Evolutionary conservation across 2,329 filamentous ascomycete species (phyloP).

Genomic region (Lachnellula hyalina): DNA sequence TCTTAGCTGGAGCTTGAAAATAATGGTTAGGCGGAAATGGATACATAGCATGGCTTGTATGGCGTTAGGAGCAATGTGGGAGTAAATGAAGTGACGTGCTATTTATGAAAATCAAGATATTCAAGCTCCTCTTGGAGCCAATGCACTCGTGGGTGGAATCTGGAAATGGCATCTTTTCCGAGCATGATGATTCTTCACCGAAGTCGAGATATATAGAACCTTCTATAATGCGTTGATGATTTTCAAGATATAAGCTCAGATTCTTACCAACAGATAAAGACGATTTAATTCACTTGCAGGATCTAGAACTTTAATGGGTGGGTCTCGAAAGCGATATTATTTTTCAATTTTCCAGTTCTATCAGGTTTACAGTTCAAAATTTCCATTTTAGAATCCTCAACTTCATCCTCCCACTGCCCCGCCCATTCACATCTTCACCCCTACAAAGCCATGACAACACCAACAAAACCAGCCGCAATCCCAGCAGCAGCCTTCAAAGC

Average conservation of each 20-base stretch:
- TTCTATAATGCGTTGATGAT: too few species aligned
- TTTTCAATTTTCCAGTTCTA: too few species aligned
- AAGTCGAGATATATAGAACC: too few species aligned
- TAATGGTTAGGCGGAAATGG: neutral
- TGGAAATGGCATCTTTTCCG: neutral
- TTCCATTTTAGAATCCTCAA: neutral
- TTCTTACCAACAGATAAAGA: too few species aligned
- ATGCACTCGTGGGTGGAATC: too few species aligned
- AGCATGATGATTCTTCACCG: neutral
- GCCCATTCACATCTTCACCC: neutral
- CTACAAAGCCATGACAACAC: conserved; percentile 8
- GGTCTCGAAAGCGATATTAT: too few species aligned
- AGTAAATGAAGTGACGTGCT: neutral
- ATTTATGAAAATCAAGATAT: neutral
- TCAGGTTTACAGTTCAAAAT: too few species aligned
- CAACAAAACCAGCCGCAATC: conserved; percentile 4
- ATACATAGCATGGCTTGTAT: conserved; percentile 1
- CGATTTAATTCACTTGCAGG: too few species aligned
- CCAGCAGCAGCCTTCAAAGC: neutral
- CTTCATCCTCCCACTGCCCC: neutral
- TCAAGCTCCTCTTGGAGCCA: neutral
- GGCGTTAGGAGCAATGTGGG: neutral
- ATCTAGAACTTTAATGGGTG: too few species aligned
- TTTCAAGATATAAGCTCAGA: too few species aligned
- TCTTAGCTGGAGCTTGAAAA: conserved; percentile 42